These are phyloP conservation scores for Ceratocystis cacaofunesta DNA, from an alignment of 2,329 filamentous ascomycete genomes.

Conservation along the genomic window DNA sequence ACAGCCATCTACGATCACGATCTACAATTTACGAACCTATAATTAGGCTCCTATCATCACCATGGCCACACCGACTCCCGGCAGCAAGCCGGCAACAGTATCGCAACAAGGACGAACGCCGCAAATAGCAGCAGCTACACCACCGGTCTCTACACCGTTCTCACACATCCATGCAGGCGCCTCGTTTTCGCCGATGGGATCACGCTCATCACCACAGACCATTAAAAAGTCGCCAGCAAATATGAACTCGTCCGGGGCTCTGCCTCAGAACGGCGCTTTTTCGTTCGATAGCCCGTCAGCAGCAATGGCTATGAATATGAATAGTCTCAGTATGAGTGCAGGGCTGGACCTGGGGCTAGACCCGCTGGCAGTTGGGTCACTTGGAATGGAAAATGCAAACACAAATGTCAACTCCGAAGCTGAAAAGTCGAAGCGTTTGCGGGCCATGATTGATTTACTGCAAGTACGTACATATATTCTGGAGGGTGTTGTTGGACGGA, in stretches of 20 bases:
- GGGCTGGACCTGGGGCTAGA: conserved; percentile 28
- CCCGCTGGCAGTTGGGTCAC: conserved; percentile 33
- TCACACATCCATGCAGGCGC: conserved; percentile 39
- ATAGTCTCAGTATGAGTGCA: conserved; percentile 41
- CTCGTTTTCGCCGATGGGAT: conserved; percentile 45
- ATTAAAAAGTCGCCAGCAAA: conserved; percentile 49
- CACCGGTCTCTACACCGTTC: conserved; percentile 50
- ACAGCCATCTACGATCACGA: not conserved
- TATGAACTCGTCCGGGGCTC: conserved; percentile 30
- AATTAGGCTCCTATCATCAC: not conserved
- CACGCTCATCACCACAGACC: conserved; percentile 47
- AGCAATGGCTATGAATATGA: conserved; percentile 42
- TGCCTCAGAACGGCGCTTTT: conserved; percentile 25
- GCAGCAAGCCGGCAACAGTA: conserved; percentile 28
- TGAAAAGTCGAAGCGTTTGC: conserved; percentile 40
- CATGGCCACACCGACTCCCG: conserved; percentile 38
- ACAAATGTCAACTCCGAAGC: conserved; percentile 30
- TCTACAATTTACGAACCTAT: not conserved
- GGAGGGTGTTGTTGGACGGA: not conserved
- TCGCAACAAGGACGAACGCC: conserved; percentile 32
- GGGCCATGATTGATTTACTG: conserved; percentile 35
- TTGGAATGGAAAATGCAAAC: conserved; percentile 24
- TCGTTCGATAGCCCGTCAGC: conserved; percentile 50
- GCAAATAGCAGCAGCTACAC: conserved; percentile 41
- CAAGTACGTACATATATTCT: conserved; percentile 27